These are phyloP conservation scores for Starmerella vaccinii DNA, from an alignment of 805 yeast species.

Conservation along the genomic window DNA sequence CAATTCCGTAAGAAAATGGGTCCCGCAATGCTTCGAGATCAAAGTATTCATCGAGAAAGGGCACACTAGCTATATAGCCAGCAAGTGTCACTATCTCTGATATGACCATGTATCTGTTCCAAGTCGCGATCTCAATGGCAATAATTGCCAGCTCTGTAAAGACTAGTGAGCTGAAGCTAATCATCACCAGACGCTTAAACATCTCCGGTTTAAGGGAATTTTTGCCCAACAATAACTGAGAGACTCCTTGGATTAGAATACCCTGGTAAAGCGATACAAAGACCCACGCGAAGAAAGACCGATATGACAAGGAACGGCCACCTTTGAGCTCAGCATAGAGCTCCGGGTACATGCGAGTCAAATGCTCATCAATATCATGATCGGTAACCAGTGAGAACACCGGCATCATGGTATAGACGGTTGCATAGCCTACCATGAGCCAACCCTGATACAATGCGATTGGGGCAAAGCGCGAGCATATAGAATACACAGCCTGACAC, in stretches of 20 bases:
- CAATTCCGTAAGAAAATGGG: slow-evolving; percentile 58
- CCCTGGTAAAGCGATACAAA: slow-evolving; percentile 88
- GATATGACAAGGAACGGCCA: slow-evolving; percentile 76
- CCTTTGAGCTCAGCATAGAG: slow-evolving; percentile 82
- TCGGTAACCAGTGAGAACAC: slow-evolving; percentile 88
- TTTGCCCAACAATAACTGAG: slow-evolving; percentile 62
- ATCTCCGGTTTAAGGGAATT: slow-evolving; percentile 35
- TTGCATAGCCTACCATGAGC: slow-evolving; percentile 97
- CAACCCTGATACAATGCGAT: slow-evolving; percentile 91
- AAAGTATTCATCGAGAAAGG: slow-evolving; percentile 80
- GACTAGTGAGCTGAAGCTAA: slow-evolving; percentile 69
- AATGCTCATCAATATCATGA: slow-evolving; percentile 77
- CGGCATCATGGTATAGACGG: slow-evolving; percentile 96
- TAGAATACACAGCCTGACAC: slow-evolving; percentile 87
- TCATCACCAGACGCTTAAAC: slow-evolving; percentile 70
- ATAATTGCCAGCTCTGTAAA: slow-evolving; percentile 89
- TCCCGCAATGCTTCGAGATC: slow-evolving; percentile 54
- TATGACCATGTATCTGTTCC: slow-evolving; percentile 70
- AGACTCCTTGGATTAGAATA: slow-evolving; percentile 63
- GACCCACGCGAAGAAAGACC: slow-evolving; percentile 87
- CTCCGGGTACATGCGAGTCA: slow-evolving; percentile 88
- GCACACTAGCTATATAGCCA: slow-evolving; percentile 63
- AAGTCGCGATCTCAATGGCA: slow-evolving; percentile 80
- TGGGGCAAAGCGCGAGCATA: slow-evolving; percentile 82
- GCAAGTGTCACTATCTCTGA: slow-evolving; percentile 61